A percentile compares a stretch with the other conserved stretches of the same genome.
These are phyloP conservation scores for Sarocladiaceae sp. DNA, from an alignment of 2,329 filamentous ascomycete species.

Conservation along the genomic window DNA sequence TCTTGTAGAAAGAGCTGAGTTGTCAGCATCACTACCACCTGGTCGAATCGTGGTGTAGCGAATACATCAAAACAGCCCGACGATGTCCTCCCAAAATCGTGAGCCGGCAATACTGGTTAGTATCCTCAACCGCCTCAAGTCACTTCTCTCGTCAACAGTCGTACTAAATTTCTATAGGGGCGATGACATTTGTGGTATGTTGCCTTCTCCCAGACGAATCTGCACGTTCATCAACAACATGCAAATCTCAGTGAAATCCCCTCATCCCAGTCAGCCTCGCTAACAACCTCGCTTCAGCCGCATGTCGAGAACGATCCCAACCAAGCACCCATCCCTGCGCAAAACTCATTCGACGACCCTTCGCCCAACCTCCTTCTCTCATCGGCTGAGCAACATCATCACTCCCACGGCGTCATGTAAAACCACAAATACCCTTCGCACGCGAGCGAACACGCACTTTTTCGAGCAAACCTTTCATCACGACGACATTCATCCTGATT, in stretches of 20 bases:
- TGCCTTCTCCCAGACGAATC: conserved; percentile 9
- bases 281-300: conserved; percentile 22
- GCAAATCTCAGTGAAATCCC: background rate
- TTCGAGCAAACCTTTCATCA: too few species aligned
- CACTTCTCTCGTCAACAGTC: too few species aligned
- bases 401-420: background rate
- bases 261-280: background rate
- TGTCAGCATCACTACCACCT: conserved; percentile 48
- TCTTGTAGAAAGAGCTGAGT: conserved; percentile 43
- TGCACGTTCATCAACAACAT: background rate
- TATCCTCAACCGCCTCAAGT: conserved; percentile 7
- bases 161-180: conserved; percentile 33
- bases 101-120: conserved; percentile 42
- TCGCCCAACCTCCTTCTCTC: conserved; percentile 7
- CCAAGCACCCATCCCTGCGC: conserved; percentile 34
- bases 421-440: background rate
- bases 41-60: conserved; percentile 41
- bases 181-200: conserved; percentile 42
- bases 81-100: conserved; percentile 38
- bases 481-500: too few species aligned
- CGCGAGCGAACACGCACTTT: background rate
- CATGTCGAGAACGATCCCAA: conserved; percentile 34
- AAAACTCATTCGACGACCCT: conserved; percentile 31
- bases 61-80: conserved; percentile 40
- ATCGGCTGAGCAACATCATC: background rate